Base-by-base conservation (phyloP, 2,329 filamentous ascomycete species). In the Cryoendolithus antarcticus region DNA sequence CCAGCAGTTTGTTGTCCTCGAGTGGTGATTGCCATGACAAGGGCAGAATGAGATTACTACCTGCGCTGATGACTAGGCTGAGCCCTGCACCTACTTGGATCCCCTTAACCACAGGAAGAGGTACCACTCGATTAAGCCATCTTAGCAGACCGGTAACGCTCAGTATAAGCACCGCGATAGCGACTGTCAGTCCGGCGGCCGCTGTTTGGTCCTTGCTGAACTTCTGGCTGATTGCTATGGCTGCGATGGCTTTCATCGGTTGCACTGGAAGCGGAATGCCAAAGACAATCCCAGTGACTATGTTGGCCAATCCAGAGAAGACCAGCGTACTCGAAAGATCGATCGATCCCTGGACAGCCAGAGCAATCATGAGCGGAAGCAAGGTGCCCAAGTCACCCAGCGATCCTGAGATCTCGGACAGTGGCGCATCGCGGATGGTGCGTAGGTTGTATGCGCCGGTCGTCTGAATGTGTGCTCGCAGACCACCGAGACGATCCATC, bases 41-140 rank as follows among this genome's bases (percentile, higher is more conserved):
- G 2, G 76, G 75, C n/a, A 71, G 66, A 8, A 91, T 68, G 41
- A 93, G 70, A 34, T 67, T 72, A 1, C 70, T 67, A 3, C 84
- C 86, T 5, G 86, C 84, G 9, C 83, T 82, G 41, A 93, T 71
- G 39, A 86, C 74, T 10, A 96, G 71, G 10, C 82, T 86, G 35
- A 96, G 67, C 1, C 89, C 89, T 3, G 89, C 89, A 30, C 89
- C 89, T 34, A 95, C 76, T 62, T 96, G 91, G 48, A 96, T 95
- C 21, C 89, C 89, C 57, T 93, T 94, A 38, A 96, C 80, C 0
- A 96, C 82, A 0, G 88, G 84, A 9, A 88, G 75, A 0, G 89
- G 89, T 6, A 93, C 81, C 9, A 78, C 68, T n/a, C 68, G 63
- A 6, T 82, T 78, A 37, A 85, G 77, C 70, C 77, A 81, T 42